Percentiles rank a stretch among this genome's conserved stretches.
These are phyloP conservation scores for Melocanna baccifera DNA, from an alignment of 176 grass and related monocot species.

Conservation along the genomic window DNA sequence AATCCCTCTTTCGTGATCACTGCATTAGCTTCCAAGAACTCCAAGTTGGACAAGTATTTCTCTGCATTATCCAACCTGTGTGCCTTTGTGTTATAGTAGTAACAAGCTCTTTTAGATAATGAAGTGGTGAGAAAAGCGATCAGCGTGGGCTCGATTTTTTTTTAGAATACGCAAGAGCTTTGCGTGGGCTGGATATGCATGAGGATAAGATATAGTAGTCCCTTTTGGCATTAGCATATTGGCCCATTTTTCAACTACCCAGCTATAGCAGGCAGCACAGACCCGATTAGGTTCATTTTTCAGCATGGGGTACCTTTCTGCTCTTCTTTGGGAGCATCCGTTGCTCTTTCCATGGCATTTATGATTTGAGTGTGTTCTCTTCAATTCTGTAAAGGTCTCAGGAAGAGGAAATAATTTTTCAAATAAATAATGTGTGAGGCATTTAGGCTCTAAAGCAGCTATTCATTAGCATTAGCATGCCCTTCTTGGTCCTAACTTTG, in stretches of 20 bases:
- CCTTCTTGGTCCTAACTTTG: conserved; percentile 14
- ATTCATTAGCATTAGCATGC: conserved; percentile 19
- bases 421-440: conserved; percentile 26
- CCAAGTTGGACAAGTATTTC: conserved; percentile 29
- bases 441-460: conserved; percentile 15
- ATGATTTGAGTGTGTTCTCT: conserved; percentile 20
- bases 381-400: conserved; percentile 18
- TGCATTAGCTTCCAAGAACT: conserved; percentile 43
- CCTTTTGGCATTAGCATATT: conserved; percentile 15
- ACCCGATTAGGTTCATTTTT: conserved; percentile 9
- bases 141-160: not conserved
- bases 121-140: not conserved
- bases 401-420: conserved; percentile 7
- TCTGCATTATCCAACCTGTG: conserved; percentile 41
- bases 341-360: conserved; percentile 1
- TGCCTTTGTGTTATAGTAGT: not conserved
- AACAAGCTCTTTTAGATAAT: not conserved
- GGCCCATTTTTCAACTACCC: conserved; percentile 1
- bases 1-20: conserved; percentile 21
- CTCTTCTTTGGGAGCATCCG: not conserved
- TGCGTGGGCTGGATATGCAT: not conserved
- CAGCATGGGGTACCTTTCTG: not conserved
- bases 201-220: not conserved
- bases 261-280: not conserved
- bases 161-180: too few relatives aligned